Percentiles rank a stretch among this genome's conserved stretches.
Evolutionary conservation across 805 yeast species (phyloP).

Genomic region (Ogataea corticis): DNA sequence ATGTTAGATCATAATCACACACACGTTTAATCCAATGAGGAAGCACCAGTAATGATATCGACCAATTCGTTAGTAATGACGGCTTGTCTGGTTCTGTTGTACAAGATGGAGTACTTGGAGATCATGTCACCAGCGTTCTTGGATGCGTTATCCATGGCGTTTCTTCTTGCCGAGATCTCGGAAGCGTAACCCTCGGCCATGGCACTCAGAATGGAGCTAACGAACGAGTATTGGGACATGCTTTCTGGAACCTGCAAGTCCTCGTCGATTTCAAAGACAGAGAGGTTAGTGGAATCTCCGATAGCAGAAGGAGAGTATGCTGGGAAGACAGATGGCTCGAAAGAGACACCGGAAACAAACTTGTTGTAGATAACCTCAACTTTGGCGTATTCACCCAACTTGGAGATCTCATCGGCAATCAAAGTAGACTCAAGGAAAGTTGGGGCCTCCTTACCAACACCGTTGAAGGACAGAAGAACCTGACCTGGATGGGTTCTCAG

Average conservation of each 20-base stretch:
- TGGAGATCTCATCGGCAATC: constrained; percentile 79
- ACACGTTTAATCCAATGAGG: constrained; percentile 77
- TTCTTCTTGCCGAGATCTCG: constrained; percentile 97
- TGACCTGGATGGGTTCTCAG: constrained; percentile 74
- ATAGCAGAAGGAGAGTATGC: constrained; percentile 71
- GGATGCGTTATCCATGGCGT: constrained; percentile 99
- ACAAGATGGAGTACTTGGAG: constrained; percentile 90
- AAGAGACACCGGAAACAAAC: constrained; percentile 84
- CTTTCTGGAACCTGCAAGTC: constrained; percentile 68
- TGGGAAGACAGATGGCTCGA: constrained; percentile 74
- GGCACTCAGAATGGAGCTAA: constrained; percentile 87
- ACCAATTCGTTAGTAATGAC: constrained; percentile 99
- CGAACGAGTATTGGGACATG: constrained; percentile 78
- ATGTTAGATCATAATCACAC: constrained; percentile 6
- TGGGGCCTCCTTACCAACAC: constrained; percentile 97
- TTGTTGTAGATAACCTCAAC: constrained; percentile 84
- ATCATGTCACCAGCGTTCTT: constrained; percentile 99
- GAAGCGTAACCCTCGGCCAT: constrained; percentile 98
- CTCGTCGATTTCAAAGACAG: constrained; percentile 78
- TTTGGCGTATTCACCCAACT: constrained; percentile 70
- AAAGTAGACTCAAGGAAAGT: constrained; percentile 86
- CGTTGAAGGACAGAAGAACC: constrained; percentile 76
- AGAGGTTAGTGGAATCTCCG: constrained; percentile 80
- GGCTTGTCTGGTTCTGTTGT: constrained; percentile 99
- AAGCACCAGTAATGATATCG: constrained; percentile 99